These are phyloP conservation scores for Magnusiomyces sp. DNA, from an alignment of 1,139 yeast species.

Conservation along the genomic window DNA sequence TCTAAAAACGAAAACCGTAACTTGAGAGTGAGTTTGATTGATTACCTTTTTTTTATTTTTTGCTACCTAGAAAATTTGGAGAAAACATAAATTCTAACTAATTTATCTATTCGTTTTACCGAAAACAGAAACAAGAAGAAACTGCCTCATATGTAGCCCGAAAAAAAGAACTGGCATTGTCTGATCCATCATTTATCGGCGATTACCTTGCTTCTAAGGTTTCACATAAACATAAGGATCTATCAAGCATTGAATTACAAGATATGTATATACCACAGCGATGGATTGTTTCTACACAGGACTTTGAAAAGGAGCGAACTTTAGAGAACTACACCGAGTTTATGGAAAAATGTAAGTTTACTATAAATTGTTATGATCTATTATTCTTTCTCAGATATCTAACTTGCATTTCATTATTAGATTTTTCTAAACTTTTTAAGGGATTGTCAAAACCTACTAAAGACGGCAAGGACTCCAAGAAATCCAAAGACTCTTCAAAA, in stretches of 20 bases:
- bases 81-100: conserved; percentile 29
- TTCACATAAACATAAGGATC: conserved; percentile 43
- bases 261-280: conserved; percentile 46
- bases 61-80: conserved; percentile 23
- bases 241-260: conserved; percentile 54
- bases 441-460: conserved; percentile 5
- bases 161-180: conserved; percentile 43
- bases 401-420: background rate
- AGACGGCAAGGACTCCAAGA: conserved; percentile 3
- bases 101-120: background rate
- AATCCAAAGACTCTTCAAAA: background rate
- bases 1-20: conserved; percentile 17
- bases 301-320: conserved; percentile 37
- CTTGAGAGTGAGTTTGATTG: conserved; percentile 11
- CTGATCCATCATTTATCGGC: conserved; percentile 48
- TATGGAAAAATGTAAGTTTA: conserved; percentile 26
- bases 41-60: background rate
- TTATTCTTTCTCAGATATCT: background rate
- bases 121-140: conserved; percentile 45
- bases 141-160: conserved; percentile 50
- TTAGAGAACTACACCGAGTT: conserved; percentile 42
- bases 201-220: conserved; percentile 51
- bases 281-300: conserved; percentile 45
- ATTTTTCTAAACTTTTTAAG: background rate
- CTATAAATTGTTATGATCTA: background rate